Percentiles rank a stretch among this genome's conserved stretches.
These are phyloP conservation scores for Hygrophorus russula DNA, from an alignment of 768 basidiomycete genomes.

Conservation along the genomic window DNA sequence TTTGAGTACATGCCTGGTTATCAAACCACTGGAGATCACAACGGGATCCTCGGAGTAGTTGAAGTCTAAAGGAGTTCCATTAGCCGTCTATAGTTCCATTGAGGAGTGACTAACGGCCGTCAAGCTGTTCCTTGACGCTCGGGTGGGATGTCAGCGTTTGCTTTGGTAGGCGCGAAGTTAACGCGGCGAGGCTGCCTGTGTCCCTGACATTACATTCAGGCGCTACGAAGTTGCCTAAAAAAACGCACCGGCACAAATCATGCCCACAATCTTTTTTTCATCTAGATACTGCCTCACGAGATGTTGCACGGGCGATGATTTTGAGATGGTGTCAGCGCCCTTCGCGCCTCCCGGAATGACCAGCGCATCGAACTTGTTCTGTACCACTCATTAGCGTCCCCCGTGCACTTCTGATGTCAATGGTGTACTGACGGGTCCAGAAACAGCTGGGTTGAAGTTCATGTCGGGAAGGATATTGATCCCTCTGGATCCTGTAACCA, in stretches of 20 bases:
- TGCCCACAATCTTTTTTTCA: constrained; percentile 51
- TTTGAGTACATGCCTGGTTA: constrained; percentile 51
- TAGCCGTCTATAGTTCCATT: not conserved
- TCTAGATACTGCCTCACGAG: constrained; percentile 49
- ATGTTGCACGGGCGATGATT: constrained; percentile 44
- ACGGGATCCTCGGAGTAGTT: constrained; percentile 67
- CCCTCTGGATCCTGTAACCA: constrained; percentile 51
- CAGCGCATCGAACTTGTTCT: constrained; percentile 60
- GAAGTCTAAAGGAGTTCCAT: constrained; percentile 36
- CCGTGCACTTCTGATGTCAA: not conserved
- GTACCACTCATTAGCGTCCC: not conserved
- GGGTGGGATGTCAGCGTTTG: constrained; percentile 76
- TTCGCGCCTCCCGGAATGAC: constrained; percentile 72
- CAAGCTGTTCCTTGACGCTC: constrained; percentile 49
- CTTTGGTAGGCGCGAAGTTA: constrained; percentile 44
- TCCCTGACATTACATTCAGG: not conserved
- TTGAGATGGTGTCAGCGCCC: constrained; percentile 66
- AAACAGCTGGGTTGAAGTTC: constrained; percentile 32
- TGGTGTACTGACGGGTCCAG: constrained; percentile 33
- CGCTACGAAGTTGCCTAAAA: not conserved
- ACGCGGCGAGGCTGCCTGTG: constrained; percentile 60
- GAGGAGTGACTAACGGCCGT: constrained; percentile 27
- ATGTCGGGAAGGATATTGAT: constrained; percentile 62
- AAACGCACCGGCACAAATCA: constrained; percentile 73
- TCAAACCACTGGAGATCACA: constrained; percentile 57